Conservation (phyloP, 2,329 filamentous ascomycete species). For the Pseudocercospora cruenta region DNA sequence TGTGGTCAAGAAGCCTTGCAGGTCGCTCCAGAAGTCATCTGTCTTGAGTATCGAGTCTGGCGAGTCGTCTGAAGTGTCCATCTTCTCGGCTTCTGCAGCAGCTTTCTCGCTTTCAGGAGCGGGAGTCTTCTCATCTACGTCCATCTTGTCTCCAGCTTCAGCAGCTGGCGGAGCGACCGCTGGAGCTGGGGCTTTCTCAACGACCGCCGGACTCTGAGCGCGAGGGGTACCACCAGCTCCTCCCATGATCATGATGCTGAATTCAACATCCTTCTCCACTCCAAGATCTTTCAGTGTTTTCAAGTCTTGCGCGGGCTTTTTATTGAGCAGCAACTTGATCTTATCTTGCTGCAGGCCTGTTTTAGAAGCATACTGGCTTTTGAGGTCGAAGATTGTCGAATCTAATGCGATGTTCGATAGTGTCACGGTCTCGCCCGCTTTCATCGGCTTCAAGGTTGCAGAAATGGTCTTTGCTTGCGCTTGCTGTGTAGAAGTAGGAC, state of each 20-base stretch:
- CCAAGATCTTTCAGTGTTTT: slow-evolving; percentile 43
- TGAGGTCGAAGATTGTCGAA: slow-evolving; percentile 79
- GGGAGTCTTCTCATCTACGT: slow-evolving; percentile 35
- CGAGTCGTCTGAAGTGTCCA: slow-evolving; percentile 52
- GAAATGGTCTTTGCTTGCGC: slow-evolving; percentile 44
- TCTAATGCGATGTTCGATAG: slow-evolving; percentile 65
- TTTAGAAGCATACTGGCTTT: slow-evolving; percentile 67
- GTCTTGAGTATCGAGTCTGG: slow-evolving; percentile 63
- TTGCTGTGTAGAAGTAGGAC: slow-evolving; percentile 50
- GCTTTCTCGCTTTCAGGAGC: slow-evolving; percentile 38
- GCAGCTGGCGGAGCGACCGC: slow-evolving; percentile 31
- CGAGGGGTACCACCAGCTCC: slow-evolving; percentile 43
- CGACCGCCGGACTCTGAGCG: slow-evolving; percentile 45
- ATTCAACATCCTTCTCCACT: slow-evolving; percentile 64
- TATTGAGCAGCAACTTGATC: slow-evolving; percentile 82
- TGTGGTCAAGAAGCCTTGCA: slow-evolving; percentile 79
- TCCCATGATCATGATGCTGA: slow-evolving; percentile 87
- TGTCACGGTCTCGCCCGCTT: slow-evolving; percentile 69
- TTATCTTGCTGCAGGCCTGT: slow-evolving; percentile 71
- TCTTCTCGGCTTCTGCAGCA: slow-evolving; percentile 52
- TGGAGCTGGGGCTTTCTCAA: slow-evolving; percentile 36
- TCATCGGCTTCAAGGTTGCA: slow-evolving; percentile 73
- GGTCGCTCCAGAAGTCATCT: slow-evolving; percentile 82
- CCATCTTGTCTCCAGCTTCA: slow-evolving; percentile 34
- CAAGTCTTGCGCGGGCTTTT: slow-evolving; percentile 70